These are phyloP conservation scores for Calocera viscosa DNA, from an alignment of 768 basidiomycete species.

Conservation along the genomic window DNA sequence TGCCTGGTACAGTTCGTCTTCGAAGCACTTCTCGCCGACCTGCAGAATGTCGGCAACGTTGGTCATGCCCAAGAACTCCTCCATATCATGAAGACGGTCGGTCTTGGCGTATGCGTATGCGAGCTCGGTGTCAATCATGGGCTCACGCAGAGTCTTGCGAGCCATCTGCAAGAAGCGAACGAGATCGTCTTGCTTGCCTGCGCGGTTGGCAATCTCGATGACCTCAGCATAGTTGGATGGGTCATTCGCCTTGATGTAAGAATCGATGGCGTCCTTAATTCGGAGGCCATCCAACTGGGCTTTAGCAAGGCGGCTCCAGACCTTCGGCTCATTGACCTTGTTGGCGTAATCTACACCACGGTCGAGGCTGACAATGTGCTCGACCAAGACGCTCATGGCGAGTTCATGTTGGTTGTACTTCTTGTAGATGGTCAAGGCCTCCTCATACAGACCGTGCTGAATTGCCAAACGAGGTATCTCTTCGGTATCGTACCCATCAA, in stretches of 20 bases:
- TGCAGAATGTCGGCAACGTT: constrained; percentile 95
- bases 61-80: constrained; percentile 96
- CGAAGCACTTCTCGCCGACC: constrained; percentile 98
- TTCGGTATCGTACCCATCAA: constrained; percentile 84
- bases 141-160: constrained; percentile 89
- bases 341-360: constrained; percentile 90
- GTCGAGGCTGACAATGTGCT: constrained; percentile 95
- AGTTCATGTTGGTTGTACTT: constrained; percentile 91
- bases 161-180: constrained; percentile 98
- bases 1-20: constrained; percentile 94
- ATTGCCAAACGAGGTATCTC: constrained; percentile 97
- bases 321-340: constrained; percentile 91
- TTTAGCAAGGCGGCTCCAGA: constrained; percentile 97
- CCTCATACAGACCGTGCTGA: constrained; percentile 89
- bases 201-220: constrained; percentile 88
- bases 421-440: constrained; percentile 93
- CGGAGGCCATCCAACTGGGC: constrained; percentile 96
- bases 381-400: constrained; percentile 95
- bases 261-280: constrained; percentile 96
- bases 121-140: constrained; percentile 94
- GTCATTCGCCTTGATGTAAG: constrained; percentile 95
- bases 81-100: constrained; percentile 91
- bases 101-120: constrained; percentile 95
- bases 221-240: constrained; percentile 88
- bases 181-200: constrained; percentile 86